A percentile compares a stretch with the other conserved stretches of the same genome.
Evolutionary conservation across 768 basidiomycete genomes (phyloP).

Genomic region (Amanita muscaria): DNA sequence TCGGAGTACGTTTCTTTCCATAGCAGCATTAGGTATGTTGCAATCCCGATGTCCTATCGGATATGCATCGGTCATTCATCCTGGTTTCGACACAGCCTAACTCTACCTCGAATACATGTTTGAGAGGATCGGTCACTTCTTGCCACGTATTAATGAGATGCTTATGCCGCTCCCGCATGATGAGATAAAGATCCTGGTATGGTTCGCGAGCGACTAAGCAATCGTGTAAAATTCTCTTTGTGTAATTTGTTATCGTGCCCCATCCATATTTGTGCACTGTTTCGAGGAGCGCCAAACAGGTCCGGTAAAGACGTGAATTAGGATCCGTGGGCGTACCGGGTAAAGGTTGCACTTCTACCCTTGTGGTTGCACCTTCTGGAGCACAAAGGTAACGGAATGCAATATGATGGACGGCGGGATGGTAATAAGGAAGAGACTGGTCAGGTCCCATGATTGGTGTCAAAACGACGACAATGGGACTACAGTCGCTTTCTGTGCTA

Average conservation of each 20-base stretch:
- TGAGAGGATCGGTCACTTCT: slow-evolving; percentile 77
- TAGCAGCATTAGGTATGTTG: slow-evolving; percentile 84
- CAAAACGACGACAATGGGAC: slow-evolving; percentile 35
- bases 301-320: slow-evolving; percentile 68
- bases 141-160: slow-evolving; percentile 67
- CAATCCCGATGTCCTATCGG: slow-evolving; percentile 86
- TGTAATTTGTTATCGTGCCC: slow-evolving; percentile 74
- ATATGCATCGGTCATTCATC: not conserved
- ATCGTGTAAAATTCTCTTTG: slow-evolving; percentile 84
- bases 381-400: slow-evolving; percentile 65
- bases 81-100: not conserved
- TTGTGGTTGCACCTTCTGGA: slow-evolving; percentile 24
- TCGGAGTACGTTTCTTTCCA: slow-evolving; percentile 69
- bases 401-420: slow-evolving; percentile 72
- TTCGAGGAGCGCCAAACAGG: slow-evolving; percentile 72
- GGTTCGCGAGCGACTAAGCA: slow-evolving; percentile 60
- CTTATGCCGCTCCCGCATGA: slow-evolving; percentile 80
- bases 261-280: slow-evolving; percentile 84
- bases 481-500: slow-evolving; percentile 13
- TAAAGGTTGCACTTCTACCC: slow-evolving; percentile 53
- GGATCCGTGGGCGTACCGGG: slow-evolving; percentile 38
- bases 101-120: slow-evolving; percentile 82
- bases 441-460: slow-evolving; percentile 45
- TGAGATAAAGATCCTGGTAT: slow-evolving; percentile 87
- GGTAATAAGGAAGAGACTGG: slow-evolving; percentile 72